These are phyloP conservation scores for Lactarius quietus DNA, from an alignment of 768 basidiomycete species.

Conservation along the genomic window DNA sequence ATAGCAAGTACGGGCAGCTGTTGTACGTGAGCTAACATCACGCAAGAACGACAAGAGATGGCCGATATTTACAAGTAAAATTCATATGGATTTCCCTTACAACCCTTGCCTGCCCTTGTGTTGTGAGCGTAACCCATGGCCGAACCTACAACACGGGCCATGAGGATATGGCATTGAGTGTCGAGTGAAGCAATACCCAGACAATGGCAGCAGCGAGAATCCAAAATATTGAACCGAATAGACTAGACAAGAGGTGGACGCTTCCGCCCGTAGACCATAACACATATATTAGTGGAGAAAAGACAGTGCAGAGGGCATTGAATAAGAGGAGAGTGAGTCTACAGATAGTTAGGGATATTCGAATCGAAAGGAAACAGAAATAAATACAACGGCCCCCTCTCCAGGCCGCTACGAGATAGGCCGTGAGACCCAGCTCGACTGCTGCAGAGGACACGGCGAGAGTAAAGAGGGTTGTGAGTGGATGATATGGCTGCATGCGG, in stretches of 20 bases:
- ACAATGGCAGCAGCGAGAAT: conserved; percentile 56
- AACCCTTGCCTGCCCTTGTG: conserved; percentile 6
- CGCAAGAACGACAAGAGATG: neutral
- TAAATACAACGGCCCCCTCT: neutral
- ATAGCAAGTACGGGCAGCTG: conserved; percentile 69
- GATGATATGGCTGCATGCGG: conserved; percentile 30
- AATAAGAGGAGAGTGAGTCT: conserved; percentile 60
- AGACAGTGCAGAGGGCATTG: conserved; percentile 68
- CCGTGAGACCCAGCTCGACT: conserved; percentile 70
- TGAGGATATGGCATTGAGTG: neutral
- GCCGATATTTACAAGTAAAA: neutral
- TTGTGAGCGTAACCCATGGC: conserved; percentile 65
- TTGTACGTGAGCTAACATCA: neutral
- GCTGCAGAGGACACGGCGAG: conserved; percentile 65
- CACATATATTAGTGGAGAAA: conserved; percentile 67
- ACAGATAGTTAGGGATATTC: conserved; percentile 37
- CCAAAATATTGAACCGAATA: conserved; percentile 78
- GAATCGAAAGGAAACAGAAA: conserved; percentile 29
- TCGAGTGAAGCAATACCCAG: conserved; percentile 50
- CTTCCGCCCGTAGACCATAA: conserved; percentile 67
- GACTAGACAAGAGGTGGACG: conserved; percentile 64
- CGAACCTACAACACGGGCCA: conserved; percentile 41
- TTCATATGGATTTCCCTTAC: neutral
- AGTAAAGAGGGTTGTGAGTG: conserved; percentile 37
- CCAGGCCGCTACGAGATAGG: conserved; percentile 51